A percentile compares a stretch with the other conserved stretches of the same genome.
These are phyloP conservation scores for Blastocystis sp. DNA, from an alignment of 352 stramenopile species.

Conservation along the genomic window DNA sequence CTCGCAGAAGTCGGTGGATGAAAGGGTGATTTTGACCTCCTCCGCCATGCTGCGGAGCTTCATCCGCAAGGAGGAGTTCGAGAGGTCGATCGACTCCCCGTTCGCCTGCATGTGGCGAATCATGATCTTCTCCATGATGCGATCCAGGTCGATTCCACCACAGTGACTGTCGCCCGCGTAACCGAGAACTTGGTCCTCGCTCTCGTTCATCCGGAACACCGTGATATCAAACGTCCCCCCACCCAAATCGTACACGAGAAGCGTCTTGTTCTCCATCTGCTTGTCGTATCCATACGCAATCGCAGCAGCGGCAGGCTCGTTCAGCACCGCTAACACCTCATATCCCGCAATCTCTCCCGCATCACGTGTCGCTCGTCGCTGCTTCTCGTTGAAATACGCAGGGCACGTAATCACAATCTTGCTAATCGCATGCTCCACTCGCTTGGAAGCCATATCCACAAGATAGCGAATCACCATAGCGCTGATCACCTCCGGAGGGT, in stretches of 20 bases:
- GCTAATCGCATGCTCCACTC: background rate
- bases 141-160: constrained; percentile 74
- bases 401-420: constrained; percentile 51
- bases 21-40: constrained; percentile 92
- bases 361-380: constrained; percentile 16
- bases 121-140: constrained; percentile 94
- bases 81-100: constrained; percentile 69
- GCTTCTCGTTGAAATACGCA: constrained; percentile 48
- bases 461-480: constrained; percentile 28
- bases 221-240: constrained; percentile 70
- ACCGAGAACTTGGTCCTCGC: constrained; percentile 54
- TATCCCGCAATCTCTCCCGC: constrained; percentile 34
- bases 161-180: constrained; percentile 76
- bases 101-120: constrained; percentile 84
- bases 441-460: background rate
- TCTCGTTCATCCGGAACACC: constrained; percentile 64
- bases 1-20: constrained; percentile 78
- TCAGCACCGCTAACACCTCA: constrained; percentile 33
- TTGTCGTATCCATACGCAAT: constrained; percentile 49
- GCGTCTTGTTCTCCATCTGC: background rate
- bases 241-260: constrained; percentile 66
- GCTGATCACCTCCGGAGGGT: constrained; percentile 14
- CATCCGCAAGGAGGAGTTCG: constrained; percentile 79
- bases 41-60: constrained; percentile 90
- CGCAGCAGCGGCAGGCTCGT: constrained; percentile 49